Evolutionary conservation across 164 flowering plant genomes (phyloP), one percentile per base, ranked within the genome.

Genomic region (Kalanchoe fedtschenkoi): DNA sequence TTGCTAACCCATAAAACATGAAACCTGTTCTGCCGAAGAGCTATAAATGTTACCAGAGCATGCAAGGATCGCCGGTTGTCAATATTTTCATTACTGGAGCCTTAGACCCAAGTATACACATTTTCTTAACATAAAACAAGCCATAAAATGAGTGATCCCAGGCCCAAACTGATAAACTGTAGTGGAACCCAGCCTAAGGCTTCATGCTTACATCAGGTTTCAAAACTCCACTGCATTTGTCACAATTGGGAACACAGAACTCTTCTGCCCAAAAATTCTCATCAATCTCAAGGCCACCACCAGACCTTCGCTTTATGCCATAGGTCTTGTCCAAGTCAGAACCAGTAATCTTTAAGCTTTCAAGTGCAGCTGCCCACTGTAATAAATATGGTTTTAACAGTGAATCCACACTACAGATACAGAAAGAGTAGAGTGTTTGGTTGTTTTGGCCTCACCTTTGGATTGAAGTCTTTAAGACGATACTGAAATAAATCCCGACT

Each of bases 181-280:
- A 47, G 51, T 6, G 29, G 30, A 22, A 47, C 22, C 54, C 11
- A 21, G 54, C 28, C 4, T 47, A 44, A 44, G 24, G 51, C 22
- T 44, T 17, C n/a, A 37, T 21, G 34, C 56, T 86, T 78, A 92
- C 99, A 81, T 93, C 92, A 66, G 99, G 99, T 78, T 93, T 90
- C 44, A 93, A 77, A 58, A 90, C 66, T 61, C 99, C 99, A 72
- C 74, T 69, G 73, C 99, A 93, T 66, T 79, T 78, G 64, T 72
- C 74, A 75, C 99, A 93, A 54, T 78, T 77, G 17, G 99, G 99
- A 30, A 89, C 81, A 62, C 64, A 67, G 62, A 88, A 93, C 70
- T 86, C 91, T 60, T 90, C 95, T 76, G 87, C 96, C 99, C 97
- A 93, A 62, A 82, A 93, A 75, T 93, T 90, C 72, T 88, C 95